Conservation (phyloP, 148 eudicot species). For the Diospyros kaki region DNA sequence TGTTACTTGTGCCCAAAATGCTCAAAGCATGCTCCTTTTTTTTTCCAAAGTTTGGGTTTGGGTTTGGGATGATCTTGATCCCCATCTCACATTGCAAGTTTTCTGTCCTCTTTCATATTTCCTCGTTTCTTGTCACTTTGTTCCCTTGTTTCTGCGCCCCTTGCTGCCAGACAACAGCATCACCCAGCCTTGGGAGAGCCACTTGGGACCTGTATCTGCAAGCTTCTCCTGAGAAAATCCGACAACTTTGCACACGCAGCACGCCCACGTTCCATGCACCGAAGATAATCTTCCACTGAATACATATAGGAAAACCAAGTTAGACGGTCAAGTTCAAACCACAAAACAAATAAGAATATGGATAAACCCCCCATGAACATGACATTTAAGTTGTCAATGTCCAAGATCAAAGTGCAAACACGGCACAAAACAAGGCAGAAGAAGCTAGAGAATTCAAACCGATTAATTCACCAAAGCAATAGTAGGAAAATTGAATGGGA, state of each 20-base stretch:
- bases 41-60: no score
- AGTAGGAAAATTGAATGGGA: neutral
- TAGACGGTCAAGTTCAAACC: neutral
- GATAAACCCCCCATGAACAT: neutral
- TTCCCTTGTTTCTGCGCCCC: no score
- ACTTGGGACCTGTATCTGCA: conserved; percentile 33
- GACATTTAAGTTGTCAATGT: neutral
- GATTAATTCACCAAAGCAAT: neutral
- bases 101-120: no score
- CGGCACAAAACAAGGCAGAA: neutral
- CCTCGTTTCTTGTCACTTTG: no score
- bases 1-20: no score
- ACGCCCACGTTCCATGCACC: conserved; percentile 69
- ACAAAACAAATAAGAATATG: neutral
- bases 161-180: neutral
- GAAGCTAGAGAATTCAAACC: neutral
- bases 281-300: conserved; percentile 71
- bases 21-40: no score
- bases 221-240: conserved; percentile 49
- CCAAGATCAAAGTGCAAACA: no score
- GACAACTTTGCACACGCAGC: conserved; percentile 70
- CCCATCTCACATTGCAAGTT: no score
- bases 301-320: neutral
- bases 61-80: no score
- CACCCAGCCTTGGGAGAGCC: conserved; percentile 32